Conservation (phyloP, 257 asterid species). For the Penstemon davidsonii region DNA sequence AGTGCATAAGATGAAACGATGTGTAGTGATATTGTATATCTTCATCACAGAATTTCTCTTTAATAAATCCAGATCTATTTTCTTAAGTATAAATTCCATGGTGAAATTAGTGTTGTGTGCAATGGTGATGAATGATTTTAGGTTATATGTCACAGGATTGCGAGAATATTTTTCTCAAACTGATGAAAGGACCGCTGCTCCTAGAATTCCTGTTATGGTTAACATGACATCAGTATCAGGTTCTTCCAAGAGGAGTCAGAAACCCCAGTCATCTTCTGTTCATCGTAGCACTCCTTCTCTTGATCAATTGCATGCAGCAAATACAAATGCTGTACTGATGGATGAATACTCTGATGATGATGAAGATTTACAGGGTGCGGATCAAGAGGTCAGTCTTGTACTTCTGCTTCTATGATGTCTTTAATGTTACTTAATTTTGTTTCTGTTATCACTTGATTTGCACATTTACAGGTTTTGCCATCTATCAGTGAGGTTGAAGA, state of each 20-base stretch:
- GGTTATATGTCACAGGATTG: conserved; percentile 42
- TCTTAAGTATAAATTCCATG: conserved; percentile 7
- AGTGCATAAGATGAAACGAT: conserved; percentile 11
- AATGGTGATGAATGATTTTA: conserved; percentile 27
- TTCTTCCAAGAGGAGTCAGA: conserved; percentile 45
- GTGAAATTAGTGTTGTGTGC: conserved; percentile 17
- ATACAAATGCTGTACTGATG: conserved; percentile 44
- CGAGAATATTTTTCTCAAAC: conserved; percentile 68
- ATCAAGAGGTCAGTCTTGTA: conserved; percentile 45
- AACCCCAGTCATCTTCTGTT: conserved; percentile 38
- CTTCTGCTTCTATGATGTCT: conserved; percentile 15
- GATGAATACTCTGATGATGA: conserved; percentile 71
- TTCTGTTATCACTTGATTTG: conserved; percentile 25
- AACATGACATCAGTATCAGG: conserved; percentile 57
- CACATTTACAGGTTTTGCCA: conserved; percentile 56
- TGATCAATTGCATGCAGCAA: conserved; percentile 50
- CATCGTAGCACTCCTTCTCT: conserved; percentile 49
- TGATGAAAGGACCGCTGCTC: conserved; percentile 63
- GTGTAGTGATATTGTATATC: conserved; percentile 15
- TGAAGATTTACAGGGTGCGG: conserved; percentile 57
- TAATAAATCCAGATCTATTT: conserved; percentile 4
- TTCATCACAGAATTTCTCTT: background rate
- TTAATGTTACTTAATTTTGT: conserved; percentile 12
- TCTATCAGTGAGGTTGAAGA: conserved; percentile 56
- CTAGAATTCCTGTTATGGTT: conserved; percentile 70